phyloP scores from a whole-genome alignment of 306 rosid species.

The Vicia sativa region DNA sequence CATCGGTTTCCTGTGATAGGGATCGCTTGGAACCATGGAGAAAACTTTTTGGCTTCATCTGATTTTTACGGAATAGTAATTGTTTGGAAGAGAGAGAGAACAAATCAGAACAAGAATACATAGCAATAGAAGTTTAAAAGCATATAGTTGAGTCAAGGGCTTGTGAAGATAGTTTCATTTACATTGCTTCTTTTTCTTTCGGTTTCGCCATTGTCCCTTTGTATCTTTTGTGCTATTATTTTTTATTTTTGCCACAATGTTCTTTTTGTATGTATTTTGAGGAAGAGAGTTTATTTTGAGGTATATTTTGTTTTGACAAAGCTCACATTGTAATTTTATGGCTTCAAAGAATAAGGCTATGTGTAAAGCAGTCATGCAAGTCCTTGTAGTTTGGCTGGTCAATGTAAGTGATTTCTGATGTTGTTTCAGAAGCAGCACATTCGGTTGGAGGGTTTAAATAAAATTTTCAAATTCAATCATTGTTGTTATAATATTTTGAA shows the following conservation, averaged over 20 bases:
- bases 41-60: constrained; percentile 89
- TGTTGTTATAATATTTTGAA: too few species aligned
- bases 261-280: constrained; percentile 17
- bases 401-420: not conserved
- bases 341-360: constrained; percentile 25
- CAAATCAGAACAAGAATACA: constrained; percentile 46
- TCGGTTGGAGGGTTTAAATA: too few species aligned
- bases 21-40: constrained; percentile 96
- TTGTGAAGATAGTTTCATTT: constrained; percentile 33
- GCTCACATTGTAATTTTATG: constrained; percentile 20
- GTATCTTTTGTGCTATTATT: constrained; percentile 39
- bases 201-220: constrained; percentile 18
- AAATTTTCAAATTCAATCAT: too few species aligned
- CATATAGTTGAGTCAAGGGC: constrained; percentile 31
- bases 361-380: constrained; percentile 5
- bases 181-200: constrained; percentile 23
- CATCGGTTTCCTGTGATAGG: constrained; percentile 90
- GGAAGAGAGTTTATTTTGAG: constrained; percentile 33
- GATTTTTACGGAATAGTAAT: constrained; percentile 89
- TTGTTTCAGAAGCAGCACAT: not conserved
- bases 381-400: not conserved
- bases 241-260: constrained; percentile 8
- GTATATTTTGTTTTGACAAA: constrained; percentile 19
- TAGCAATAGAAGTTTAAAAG: constrained; percentile 26
- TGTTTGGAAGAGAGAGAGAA: constrained; percentile 93